These are phyloP conservation scores for Mucor circinelloides DNA, from an alignment of 371 early-diverging fungal species.

Conservation along the genomic window DNA sequence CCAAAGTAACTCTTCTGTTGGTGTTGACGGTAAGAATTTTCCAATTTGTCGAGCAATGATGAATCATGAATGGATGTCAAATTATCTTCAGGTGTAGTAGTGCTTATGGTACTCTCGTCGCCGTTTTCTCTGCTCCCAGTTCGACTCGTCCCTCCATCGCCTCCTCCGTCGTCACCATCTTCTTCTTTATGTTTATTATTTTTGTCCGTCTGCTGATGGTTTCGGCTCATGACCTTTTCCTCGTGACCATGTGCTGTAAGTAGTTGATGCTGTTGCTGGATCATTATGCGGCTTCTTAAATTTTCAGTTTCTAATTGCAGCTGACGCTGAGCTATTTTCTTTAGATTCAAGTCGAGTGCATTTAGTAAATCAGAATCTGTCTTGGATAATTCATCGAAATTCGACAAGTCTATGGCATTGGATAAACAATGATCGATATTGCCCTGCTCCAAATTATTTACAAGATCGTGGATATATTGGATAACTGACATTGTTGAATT, in stretches of 20 bases:
- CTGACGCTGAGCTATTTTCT: constrained; percentile 43
- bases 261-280: constrained; percentile 46
- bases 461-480: constrained; percentile 33
- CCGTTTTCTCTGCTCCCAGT: constrained; percentile 3
- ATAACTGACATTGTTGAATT: constrained; percentile 31
- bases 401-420: constrained; percentile 3
- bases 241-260: constrained; percentile 29
- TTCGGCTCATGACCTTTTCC: constrained; percentile 17
- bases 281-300: constrained; percentile 43
- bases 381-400: neutral
- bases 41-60: constrained; percentile 40
- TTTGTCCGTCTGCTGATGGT: neutral
- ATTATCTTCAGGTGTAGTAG: constrained; percentile 37
- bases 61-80: constrained; percentile 36
- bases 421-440: constrained; percentile 44
- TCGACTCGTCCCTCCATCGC: neutral
- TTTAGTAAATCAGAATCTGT: constrained; percentile 21
- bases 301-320: constrained; percentile 44
- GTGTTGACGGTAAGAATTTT: constrained; percentile 27
- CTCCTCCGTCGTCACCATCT: neutral
- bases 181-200: neutral
- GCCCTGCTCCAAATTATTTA: constrained; percentile 42
- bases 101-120: neutral
- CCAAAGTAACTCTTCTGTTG: constrained; percentile 34
- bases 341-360: constrained; percentile 32